Conservation (phyloP, 1,284 basidiomycete species). For the Ceratobasidium sp. region DNA sequence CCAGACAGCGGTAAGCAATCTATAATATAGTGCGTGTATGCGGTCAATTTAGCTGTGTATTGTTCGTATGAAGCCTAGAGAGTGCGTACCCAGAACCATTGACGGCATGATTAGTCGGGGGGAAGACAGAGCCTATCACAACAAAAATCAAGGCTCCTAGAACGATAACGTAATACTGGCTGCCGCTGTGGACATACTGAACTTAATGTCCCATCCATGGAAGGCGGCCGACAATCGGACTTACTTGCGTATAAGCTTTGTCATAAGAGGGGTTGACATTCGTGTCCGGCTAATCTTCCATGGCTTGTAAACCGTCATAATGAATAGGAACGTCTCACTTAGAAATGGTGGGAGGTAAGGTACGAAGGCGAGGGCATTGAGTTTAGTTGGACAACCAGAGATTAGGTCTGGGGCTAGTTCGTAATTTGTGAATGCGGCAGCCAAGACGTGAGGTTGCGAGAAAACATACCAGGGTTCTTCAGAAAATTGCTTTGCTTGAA, state of each 20-base stretch:
- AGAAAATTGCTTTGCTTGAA: conserved; percentile 2
- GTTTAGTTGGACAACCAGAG: conserved; percentile 15
- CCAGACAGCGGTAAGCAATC: conserved; percentile 22
- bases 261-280: background rate
- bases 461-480: background rate
- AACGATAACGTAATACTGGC: conserved; percentile 9
- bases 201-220: background rate
- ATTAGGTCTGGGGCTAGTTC: background rate
- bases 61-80: background rate
- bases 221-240: background rate
- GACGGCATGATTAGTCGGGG: conserved; percentile 13
- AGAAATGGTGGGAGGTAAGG: conserved; percentile 13
- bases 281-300: conserved; percentile 20
- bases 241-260: conserved; percentile 10
- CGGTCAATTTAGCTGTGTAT: background rate
- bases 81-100: conserved; percentile 2
- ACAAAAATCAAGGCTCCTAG: background rate
- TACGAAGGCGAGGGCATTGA: conserved; percentile 17
- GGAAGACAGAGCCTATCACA: background rate
- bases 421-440: no score
- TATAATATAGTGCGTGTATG: background rate
- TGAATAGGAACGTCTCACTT: background rate
- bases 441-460: background rate
- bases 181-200: background rate
- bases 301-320: background rate